A percentile compares a stretch with the other conserved stretches of the same genome.
Evolutionary conservation across 1,284 basidiomycete genomes (phyloP).

Genomic region (Heterobasidion annosum): DNA sequence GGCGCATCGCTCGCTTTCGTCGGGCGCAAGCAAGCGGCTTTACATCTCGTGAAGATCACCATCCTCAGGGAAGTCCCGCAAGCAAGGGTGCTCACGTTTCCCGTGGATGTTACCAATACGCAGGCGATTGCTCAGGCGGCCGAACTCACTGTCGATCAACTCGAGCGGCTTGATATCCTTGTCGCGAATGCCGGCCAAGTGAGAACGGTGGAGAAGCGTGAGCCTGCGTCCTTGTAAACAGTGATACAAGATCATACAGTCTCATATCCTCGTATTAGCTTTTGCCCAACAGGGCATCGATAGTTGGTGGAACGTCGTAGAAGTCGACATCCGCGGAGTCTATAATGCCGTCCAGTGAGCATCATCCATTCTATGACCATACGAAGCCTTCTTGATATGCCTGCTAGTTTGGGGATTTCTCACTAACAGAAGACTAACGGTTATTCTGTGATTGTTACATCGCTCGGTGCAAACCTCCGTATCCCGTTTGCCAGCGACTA

Average conservation of each 20-base stretch:
- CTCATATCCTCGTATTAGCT: not conserved
- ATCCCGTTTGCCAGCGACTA: slow-evolving; percentile 5
- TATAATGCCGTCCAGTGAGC: slow-evolving; percentile 4
- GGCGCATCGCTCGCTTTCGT: slow-evolving; percentile 8
- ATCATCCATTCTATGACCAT: not conserved
- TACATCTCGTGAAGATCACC: not conserved
- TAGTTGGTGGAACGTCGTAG: slow-evolving; percentile 3
- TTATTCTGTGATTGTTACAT: slow-evolving; percentile 3
- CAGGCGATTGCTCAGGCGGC: slow-evolving; percentile 1
- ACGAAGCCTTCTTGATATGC: not conserved
- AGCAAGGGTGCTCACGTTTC: not conserved
- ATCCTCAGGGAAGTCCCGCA: not conserved
- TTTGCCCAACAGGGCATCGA: not conserved
- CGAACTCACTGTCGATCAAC: slow-evolving; percentile 4
- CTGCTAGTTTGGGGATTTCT: slow-evolving; percentile 1
- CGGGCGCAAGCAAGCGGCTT: not conserved
- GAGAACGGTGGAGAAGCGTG: not conserved
- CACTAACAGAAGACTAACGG: slow-evolving; percentile 6
- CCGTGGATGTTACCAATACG: not conserved
- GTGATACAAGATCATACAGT: not conserved
- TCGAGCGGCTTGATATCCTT: slow-evolving; percentile 11
- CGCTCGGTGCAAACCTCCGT: slow-evolving; percentile 3
- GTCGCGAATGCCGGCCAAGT: slow-evolving; percentile 10
- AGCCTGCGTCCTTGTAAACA: not conserved
- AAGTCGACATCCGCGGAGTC: slow-evolving; percentile 5